These are phyloP conservation scores for Mortierella sp. DNA, from an alignment of 371 early-diverging fungal species.

Conservation along the genomic window DNA sequence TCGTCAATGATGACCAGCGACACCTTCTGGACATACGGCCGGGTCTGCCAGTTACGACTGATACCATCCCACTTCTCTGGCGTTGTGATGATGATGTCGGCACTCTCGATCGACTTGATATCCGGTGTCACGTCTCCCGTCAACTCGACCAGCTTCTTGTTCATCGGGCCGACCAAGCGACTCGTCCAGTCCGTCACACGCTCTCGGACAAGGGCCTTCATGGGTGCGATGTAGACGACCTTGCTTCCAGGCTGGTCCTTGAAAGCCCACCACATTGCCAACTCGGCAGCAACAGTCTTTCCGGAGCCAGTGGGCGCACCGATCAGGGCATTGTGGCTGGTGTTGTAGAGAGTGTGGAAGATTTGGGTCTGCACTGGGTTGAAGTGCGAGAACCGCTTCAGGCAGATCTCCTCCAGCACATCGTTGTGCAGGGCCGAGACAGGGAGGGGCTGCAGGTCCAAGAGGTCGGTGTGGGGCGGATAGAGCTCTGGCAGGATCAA, in stretches of 20 bases:
- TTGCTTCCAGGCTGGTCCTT: constrained; percentile 84
- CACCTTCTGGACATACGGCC: constrained; percentile 87
- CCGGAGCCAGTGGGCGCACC: constrained; percentile 99
- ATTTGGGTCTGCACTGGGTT: constrained; percentile 99
- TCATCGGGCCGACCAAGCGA: constrained; percentile 84
- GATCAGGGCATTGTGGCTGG: constrained; percentile 89
- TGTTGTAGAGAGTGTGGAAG: constrained; percentile 95
- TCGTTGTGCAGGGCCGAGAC: constrained; percentile 86
- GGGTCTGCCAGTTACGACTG: constrained; percentile 91
- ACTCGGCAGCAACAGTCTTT: constrained; percentile 97
- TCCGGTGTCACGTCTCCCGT: constrained; percentile 98
- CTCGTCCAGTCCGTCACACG: constrained; percentile 92
- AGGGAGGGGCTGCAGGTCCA: constrained; percentile 91
- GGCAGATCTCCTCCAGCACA: constrained; percentile 84
- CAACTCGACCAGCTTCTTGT: constrained; percentile 90
- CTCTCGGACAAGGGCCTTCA: constrained; percentile 99
- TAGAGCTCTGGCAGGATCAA: constrained; percentile 87
- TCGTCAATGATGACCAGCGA: constrained; percentile 98
- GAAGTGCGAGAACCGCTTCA: constrained; percentile 88
- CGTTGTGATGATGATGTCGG: constrained; percentile 97
- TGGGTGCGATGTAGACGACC: constrained; percentile 99
- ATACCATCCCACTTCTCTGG: constrained; percentile 99
- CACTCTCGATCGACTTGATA: constrained; percentile 83
- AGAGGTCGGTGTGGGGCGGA: constrained; percentile 90
- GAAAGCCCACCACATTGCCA: constrained; percentile 86